These are phyloP conservation scores for Pyrenophora seminiperda DNA, from an alignment of 2,329 filamentous ascomycete species.

Conservation along the genomic window DNA sequence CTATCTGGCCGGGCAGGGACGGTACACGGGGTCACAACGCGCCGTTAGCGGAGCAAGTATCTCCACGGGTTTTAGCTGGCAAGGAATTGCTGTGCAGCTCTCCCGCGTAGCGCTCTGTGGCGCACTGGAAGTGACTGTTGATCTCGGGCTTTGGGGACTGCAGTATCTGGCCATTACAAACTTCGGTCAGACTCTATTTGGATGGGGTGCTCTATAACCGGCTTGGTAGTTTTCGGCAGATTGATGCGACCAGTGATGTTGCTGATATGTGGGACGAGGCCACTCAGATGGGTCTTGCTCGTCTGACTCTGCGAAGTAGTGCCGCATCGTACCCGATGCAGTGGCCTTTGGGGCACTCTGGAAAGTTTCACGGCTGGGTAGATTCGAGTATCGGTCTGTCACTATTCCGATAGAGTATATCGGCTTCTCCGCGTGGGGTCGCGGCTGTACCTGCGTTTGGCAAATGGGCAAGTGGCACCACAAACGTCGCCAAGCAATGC, in stretches of 20 bases:
- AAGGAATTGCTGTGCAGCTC: constrained; percentile 28
- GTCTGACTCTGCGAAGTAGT: neutral
- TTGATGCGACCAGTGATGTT: constrained; percentile 8
- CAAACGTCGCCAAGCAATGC: neutral
- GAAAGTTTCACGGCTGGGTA: constrained; percentile 12
- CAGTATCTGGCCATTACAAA: constrained; percentile 39
- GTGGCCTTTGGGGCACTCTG: constrained; percentile 13
- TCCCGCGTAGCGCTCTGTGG: constrained; percentile 44
- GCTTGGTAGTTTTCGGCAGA: constrained; percentile 1
- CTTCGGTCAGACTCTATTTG: constrained; percentile 37
- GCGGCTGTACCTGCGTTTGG: constrained; percentile 3
- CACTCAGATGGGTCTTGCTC: neutral
- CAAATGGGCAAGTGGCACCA: neutral
- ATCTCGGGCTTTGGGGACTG: constrained; percentile 42
- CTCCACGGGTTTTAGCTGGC: constrained; percentile 20
- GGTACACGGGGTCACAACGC: constrained; percentile 12
- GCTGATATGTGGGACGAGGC: neutral
- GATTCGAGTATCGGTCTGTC: constrained; percentile 9
- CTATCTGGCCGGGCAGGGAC: constrained; percentile 25
- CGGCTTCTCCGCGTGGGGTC: constrained; percentile 4
- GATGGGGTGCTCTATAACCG: constrained; percentile 44
- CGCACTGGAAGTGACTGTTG: constrained; percentile 39
- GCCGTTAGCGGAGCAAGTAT: constrained; percentile 15
- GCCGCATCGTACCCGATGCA: constrained; percentile 10
- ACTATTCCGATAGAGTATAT: constrained; percentile 11